Conservation (phyloP, 2,329 filamentous ascomycete species). For the Monosporascus sp. region DNA sequence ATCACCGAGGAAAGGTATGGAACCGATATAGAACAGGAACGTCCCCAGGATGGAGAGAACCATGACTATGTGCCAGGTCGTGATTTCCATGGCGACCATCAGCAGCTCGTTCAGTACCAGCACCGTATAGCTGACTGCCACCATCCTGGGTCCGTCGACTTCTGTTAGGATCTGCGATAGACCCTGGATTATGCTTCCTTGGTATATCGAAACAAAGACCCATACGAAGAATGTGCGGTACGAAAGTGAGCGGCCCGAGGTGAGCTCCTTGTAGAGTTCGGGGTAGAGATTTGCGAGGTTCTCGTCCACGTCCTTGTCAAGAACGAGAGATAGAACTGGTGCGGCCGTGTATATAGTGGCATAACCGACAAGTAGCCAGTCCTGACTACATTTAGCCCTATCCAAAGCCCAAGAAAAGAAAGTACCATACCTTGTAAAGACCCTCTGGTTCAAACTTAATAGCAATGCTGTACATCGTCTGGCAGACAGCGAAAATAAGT, state of each 20-base stretch:
- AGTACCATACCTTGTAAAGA: conserved; percentile 62
- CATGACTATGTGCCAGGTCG: conserved; percentile 96
- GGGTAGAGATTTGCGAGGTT: conserved; percentile 90
- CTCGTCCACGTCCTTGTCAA: conserved; percentile 94
- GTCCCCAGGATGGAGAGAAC: conserved; percentile 79
- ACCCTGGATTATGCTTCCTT: conserved; percentile 94
- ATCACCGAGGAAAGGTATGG: conserved; percentile 77
- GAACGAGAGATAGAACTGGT: conserved; percentile 86
- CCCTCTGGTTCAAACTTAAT: conserved; percentile 90
- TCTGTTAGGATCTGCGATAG: conserved; percentile 82
- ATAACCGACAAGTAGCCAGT: conserved; percentile 96
- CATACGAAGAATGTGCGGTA: conserved; percentile 96
- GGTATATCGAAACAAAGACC: conserved; percentile 92
- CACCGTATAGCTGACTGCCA: conserved; percentile 85
- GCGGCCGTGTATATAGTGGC: conserved; percentile 92
- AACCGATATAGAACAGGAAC: conserved; percentile 71
- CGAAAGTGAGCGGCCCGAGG: conserved; percentile 75
- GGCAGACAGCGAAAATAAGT: conserved; percentile 89
- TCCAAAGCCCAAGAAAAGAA: neutral
- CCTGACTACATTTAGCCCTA: conserved; percentile 36
- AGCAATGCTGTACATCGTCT: conserved; percentile 96
- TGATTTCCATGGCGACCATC: conserved; percentile 96
- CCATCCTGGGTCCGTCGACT: conserved; percentile 69
- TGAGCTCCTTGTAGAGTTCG: conserved; percentile 97
- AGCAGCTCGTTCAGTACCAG: conserved; percentile 90